Evolutionary conservation across 805 yeast species (phyloP), one percentile per base, ranked within the genome.

Genomic region (Zygoascus flipseniorum): DNA sequence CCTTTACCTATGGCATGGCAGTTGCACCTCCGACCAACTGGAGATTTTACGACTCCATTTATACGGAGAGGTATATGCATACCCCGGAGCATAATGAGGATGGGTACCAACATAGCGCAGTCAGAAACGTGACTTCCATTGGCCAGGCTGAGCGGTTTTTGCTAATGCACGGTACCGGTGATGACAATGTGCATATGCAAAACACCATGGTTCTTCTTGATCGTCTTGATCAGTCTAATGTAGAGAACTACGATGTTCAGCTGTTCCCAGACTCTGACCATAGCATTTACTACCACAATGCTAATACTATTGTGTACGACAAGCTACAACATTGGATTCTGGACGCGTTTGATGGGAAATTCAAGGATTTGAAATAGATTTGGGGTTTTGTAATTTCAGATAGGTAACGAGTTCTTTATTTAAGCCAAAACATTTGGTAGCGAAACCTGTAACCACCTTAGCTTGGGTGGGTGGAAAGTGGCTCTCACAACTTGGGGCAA

Each of bases 21-120:
- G 98, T 93, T 23, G 99, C 99, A 0, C 99, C 99, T 0, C 99
- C 93, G 2, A 93, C 98, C 0, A 86, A 89, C 66, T 93, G 97
- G 97, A 71, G 80, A 52, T 76, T 86, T 52, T 93, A 92, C 66
- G 98, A 92, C 69, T 86, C 97, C 0, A 81, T 92, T 16, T 92
- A 93, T 69, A 92, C 98, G 0, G 99, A 93, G 71, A 73, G 99
- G 57, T 93, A 93, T 68, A 86, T 93, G 95, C 87, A 86, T 58
- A 76, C 82, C 1, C 97, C 97, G 1, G 75, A 76, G 61, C 73
- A 77, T 47, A 88, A 90, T 65, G 64, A 72, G 1, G 59, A 55
- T 4, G 93, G 92, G 0, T 92, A 92, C 66, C 64, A 65, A 3
- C 61, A 67, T 8, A 74, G 86, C 1, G 74, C 82, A 1, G 82